A percentile compares a stretch with the other conserved stretches of the same genome.
Evolutionary conservation across 768 basidiomycete species (phyloP).

Genomic region (Suillus discolor): DNA sequence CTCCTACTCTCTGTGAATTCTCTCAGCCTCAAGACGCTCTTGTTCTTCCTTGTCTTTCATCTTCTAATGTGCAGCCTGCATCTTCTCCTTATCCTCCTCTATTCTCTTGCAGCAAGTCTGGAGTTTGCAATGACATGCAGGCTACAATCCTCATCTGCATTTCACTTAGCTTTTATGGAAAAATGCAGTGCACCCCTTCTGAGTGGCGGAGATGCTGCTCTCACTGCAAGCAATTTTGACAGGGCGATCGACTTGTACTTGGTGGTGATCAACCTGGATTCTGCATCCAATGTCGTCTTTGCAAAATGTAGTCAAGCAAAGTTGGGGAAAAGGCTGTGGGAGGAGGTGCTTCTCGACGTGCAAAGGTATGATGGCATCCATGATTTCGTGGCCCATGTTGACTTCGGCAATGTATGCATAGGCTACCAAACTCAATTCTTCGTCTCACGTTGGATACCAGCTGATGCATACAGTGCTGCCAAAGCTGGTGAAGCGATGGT

Average conservation of each 20-base stretch:
- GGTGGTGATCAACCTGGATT: too few species aligned
- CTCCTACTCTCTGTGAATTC: constrained; percentile 27
- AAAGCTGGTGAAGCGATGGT: too few species aligned
- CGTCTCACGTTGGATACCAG: too few species aligned
- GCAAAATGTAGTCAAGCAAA: too few species aligned
- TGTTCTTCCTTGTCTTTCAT: constrained; percentile 51
- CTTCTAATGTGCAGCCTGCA: constrained; percentile 60
- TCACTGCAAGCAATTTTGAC: background rate
- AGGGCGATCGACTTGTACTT: background rate
- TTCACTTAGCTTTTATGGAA: background rate
- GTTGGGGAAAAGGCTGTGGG: too few species aligned
- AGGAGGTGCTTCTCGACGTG: too few species aligned
- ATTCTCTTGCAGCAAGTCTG: constrained; percentile 61
- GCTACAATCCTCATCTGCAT: background rate
- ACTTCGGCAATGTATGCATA: too few species aligned
- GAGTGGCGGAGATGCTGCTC: background rate
- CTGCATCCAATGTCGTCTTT: too few species aligned
- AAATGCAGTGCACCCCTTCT: background rate
- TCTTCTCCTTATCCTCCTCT: constrained; percentile 82
- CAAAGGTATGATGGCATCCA: too few species aligned
- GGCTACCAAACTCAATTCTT: too few species aligned
- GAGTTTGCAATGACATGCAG: background rate
- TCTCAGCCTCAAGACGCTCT: constrained; percentile 27
- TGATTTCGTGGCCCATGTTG: too few species aligned
- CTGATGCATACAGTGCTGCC: too few species aligned